These are phyloP conservation scores for Tolypocladium cylindrosporum DNA, from an alignment of 2,329 filamentous ascomycete genomes.

Conservation along the genomic window DNA sequence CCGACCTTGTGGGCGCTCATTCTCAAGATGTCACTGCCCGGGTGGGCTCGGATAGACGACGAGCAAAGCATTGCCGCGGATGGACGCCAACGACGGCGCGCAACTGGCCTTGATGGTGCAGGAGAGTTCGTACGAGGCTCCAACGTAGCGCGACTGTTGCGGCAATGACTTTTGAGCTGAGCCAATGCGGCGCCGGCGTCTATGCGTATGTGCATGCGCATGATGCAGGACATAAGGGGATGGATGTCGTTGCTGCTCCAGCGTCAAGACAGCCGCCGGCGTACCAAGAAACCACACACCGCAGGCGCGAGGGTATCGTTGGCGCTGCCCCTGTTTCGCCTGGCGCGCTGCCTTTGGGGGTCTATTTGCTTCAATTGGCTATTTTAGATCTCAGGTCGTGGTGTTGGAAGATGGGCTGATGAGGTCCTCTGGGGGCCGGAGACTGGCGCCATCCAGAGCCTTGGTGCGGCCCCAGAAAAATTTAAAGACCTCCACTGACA, in stretches of 20 bases:
- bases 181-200: not conserved
- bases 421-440: not conserved
- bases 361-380: not conserved
- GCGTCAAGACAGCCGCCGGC: not conserved
- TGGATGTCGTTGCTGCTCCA: not conserved
- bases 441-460: not conserved
- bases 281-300: too few species aligned
- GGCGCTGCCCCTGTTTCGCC: not conserved
- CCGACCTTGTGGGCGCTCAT: slow-evolving; percentile 29
- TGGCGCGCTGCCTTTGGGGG: not conserved
- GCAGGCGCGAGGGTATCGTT: too few species aligned
- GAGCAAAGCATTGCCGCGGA: not conserved
- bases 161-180: not conserved
- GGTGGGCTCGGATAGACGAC: not conserved
- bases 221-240: not conserved
- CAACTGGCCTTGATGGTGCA: not conserved
- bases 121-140: not conserved
- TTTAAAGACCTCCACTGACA: not conserved
- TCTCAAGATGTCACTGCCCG: not conserved
- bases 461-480: not conserved
- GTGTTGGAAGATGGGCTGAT: not conserved
- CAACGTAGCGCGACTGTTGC: not conserved
- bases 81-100: not conserved
- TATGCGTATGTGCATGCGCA: not conserved
- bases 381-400: not conserved